Evolutionary conservation across 768 basidiomycete species (phyloP).

Genomic region (Tricholoma hemisulphureum): DNA sequence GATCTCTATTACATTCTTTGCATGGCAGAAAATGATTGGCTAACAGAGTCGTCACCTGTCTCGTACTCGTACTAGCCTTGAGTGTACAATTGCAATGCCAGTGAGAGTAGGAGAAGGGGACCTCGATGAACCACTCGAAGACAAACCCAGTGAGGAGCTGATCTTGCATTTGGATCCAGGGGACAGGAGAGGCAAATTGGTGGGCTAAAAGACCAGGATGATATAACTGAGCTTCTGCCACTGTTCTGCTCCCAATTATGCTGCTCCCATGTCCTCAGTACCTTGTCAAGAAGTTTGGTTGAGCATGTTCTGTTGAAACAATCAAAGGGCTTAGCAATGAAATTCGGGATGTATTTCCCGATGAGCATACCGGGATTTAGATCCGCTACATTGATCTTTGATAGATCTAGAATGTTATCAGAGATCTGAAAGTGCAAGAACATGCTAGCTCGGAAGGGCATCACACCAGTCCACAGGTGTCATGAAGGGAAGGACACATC

Average conservation of each 20-base stretch:
- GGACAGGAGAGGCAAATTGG: constrained; percentile 97
- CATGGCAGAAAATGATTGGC: constrained; percentile 83
- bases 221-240: constrained; percentile 94
- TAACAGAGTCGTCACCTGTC: constrained; percentile 78
- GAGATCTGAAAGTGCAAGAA: constrained; percentile 13
- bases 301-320: constrained; percentile 82
- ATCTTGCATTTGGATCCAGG: constrained; percentile 99
- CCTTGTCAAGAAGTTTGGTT: constrained; percentile 96
- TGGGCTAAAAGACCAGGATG: constrained; percentile 96
- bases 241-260: constrained; percentile 83
- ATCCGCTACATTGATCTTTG: constrained; percentile 91
- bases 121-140: constrained; percentile 92
- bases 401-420: constrained; percentile 59
- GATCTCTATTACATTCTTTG: constrained; percentile 95
- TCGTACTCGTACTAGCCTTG: constrained; percentile 96
- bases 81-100: constrained; percentile 91
- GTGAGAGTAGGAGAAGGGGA: constrained; percentile 93
- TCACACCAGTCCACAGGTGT: constrained; percentile 97
- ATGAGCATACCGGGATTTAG: constrained; percentile 94
- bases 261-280: constrained; percentile 91
- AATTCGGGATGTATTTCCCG: constrained; percentile 95
- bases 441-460: constrained; percentile 96
- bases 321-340: constrained; percentile 88
- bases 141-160: constrained; percentile 80
- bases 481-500: constrained; percentile 99